Evolutionary conservation across 352 stramenopile species (phyloP).

Genomic region (Phytopythium aichiense): DNA sequence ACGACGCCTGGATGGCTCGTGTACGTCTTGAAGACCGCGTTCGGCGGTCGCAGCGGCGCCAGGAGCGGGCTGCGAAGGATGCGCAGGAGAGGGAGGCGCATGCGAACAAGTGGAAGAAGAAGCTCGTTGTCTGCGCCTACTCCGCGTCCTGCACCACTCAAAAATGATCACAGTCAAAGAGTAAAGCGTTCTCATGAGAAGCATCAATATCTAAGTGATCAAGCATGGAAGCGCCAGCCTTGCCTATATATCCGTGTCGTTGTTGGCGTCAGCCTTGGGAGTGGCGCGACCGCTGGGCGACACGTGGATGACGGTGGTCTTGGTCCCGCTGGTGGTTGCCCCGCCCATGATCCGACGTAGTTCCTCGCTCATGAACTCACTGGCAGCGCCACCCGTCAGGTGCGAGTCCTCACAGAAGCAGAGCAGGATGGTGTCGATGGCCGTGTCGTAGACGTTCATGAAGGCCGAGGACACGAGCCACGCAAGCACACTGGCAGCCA

Average conservation of each 20-base stretch:
- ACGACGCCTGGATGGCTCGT: slow-evolving; percentile 37
- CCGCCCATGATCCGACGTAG: slow-evolving; percentile 59
- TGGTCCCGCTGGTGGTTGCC: slow-evolving; percentile 7
- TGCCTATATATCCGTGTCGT: slow-evolving; percentile 27
- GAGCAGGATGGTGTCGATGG: slow-evolving; percentile 94
- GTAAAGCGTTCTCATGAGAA: not conserved
- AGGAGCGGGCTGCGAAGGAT: slow-evolving; percentile 20
- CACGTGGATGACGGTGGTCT: slow-evolving; percentile 42
- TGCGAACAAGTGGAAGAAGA: slow-evolving; percentile 55
- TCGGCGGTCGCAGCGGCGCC: slow-evolving; percentile 21
- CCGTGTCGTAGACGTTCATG: slow-evolving; percentile 92
- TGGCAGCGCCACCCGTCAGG: slow-evolving; percentile 50
- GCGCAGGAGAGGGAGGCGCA: slow-evolving; percentile 35
- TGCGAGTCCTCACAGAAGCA: slow-evolving; percentile 95
- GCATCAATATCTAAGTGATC: not conserved
- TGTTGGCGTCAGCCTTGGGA: slow-evolving; percentile 37
- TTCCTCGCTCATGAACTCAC: slow-evolving; percentile 80
- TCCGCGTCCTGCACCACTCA: slow-evolving; percentile 23
- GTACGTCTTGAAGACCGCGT: slow-evolving; percentile 46
- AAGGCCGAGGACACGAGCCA: slow-evolving; percentile 93
- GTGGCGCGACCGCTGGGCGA: not conserved
- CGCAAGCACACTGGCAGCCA: slow-evolving; percentile 71
- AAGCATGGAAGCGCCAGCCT: not conserved
- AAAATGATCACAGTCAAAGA: not conserved
- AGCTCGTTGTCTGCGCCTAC: slow-evolving; percentile 65